Conservation (phyloP, 176 grass and related monocot genomes). For the Rhynchospora breviuscula region DNA sequence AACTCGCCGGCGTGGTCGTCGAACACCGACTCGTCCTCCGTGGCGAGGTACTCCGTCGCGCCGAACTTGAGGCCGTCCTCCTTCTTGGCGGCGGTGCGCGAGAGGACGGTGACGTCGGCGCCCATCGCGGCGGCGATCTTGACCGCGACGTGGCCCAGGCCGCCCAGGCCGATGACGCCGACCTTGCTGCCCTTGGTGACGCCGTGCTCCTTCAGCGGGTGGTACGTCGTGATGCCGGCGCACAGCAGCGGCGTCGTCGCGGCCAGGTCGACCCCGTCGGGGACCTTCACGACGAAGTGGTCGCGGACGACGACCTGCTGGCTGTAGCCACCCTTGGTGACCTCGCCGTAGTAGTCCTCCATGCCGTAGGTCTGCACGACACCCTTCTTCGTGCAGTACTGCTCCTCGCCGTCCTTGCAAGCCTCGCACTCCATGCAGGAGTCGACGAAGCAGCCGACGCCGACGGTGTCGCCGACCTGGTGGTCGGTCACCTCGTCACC, state of each 20-base stretch:
- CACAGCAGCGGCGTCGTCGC: conserved; percentile 51
- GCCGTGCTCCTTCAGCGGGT: conserved; percentile 48
- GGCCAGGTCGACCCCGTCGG: conserved; percentile 34
- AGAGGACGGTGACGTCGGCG: conserved; percentile 57
- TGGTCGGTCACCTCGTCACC: conserved; percentile 42
- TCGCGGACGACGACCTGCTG: conserved; percentile 31
- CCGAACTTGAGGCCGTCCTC: conserved; percentile 46
- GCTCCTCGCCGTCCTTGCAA: conserved; percentile 37
- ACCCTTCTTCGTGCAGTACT: conserved; percentile 42
- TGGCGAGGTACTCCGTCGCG: conserved; percentile 41
- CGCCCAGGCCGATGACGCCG: conserved; percentile 54
- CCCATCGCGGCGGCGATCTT: conserved; percentile 60
- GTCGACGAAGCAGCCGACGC: conserved; percentile 58
- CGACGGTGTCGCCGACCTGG: conserved; percentile 38
- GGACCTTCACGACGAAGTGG: conserved; percentile 43
- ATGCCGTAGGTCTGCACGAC: conserved; percentile 53
- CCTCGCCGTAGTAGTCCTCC: conserved; percentile 31
- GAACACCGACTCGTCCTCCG: conserved; percentile 16
- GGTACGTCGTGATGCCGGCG: conserved; percentile 55
- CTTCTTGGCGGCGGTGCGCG: conserved; percentile 36
- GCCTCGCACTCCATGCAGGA: conserved; percentile 43
- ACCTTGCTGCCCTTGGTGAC: conserved; percentile 29
- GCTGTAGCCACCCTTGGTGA: conserved; percentile 50
- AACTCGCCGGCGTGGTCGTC: conserved; percentile 38
- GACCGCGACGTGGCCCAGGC: conserved; percentile 59